Percentiles rank a stretch among this genome's conserved stretches.
phyloP scores from a whole-genome alignment of 169 alveolate genomes.

The Plasmodium malariae region DNA sequence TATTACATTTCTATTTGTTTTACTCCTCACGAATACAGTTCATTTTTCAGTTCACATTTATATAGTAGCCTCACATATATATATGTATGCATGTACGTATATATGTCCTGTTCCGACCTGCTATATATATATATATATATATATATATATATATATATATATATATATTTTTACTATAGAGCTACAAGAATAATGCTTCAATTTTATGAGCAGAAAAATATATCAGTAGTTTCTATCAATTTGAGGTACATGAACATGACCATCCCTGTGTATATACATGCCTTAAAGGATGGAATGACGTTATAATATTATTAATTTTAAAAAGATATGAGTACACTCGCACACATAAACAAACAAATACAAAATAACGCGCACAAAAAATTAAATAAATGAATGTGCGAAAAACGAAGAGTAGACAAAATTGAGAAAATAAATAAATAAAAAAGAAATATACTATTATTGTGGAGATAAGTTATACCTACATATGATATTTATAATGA shows the following conservation, averaged over 20 bases:
- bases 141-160: background rate
- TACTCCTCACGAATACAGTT: no score
- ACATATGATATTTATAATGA: conserved; percentile 10
- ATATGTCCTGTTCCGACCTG: no score
- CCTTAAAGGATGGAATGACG: conserved; percentile 20
- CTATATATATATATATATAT: no score
- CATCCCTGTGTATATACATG: conserved; percentile 70
- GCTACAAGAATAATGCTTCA: conserved; percentile 41
- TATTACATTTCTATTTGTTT: no score
- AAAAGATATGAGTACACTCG: no score
- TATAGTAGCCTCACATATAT: no score
- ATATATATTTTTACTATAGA: conserved; percentile 6
- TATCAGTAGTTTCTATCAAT: conserved; percentile 56
- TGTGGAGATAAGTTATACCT: background rate
- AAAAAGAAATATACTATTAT: background rate
- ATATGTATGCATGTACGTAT: no score
- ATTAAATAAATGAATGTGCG: no score
- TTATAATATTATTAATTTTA: conserved; percentile 1
- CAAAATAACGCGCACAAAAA: no score
- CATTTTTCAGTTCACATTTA: no score
- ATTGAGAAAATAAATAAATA: background rate
- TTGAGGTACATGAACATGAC: conserved; percentile 57
- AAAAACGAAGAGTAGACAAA: background rate
- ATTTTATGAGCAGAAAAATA: conserved; percentile 61
- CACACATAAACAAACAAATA: no score